phyloP scores from a whole-genome alignment of 2,329 filamentous ascomycete species.

The Neopestalotiopsis sp. region DNA sequence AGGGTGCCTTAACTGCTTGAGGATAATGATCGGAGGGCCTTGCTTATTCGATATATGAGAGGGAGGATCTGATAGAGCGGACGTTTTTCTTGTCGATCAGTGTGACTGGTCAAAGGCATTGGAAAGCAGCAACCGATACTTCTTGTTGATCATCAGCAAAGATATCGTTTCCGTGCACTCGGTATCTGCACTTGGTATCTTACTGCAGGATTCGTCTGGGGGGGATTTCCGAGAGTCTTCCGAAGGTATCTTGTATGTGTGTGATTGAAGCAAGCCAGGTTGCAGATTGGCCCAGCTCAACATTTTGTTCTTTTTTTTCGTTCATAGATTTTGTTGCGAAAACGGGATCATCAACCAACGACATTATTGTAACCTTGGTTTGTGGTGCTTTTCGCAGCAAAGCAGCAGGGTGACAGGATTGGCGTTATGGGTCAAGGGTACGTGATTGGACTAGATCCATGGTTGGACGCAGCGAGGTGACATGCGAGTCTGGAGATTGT shows the following conservation, averaged over 20 bases:
- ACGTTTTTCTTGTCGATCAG: background rate
- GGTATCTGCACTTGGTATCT: no score
- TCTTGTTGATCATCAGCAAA: no score
- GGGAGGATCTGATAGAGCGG: background rate
- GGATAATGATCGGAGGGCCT: background rate
- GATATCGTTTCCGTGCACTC: no score
- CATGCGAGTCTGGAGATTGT: background rate
- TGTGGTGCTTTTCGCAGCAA: no score
- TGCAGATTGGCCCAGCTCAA: background rate
- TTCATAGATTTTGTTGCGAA: background rate
- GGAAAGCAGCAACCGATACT: background rate
- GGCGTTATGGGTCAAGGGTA: background rate
- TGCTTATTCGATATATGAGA: background rate
- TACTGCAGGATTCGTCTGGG: no score
- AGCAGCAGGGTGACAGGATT: background rate
- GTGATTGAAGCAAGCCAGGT: no score
- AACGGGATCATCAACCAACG: no score
- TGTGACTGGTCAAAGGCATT: background rate
- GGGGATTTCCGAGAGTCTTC: no score
- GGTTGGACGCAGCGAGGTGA: background rate
- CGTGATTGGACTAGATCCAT: background rate
- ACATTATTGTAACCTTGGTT: background rate
- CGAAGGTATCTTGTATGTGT: background rate
- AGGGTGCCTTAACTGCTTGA: background rate
- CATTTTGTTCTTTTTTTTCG: background rate